Conservation (phyloP, 371 early-diverging fungal genomes). For the Synchytrium microbalum region DNA sequence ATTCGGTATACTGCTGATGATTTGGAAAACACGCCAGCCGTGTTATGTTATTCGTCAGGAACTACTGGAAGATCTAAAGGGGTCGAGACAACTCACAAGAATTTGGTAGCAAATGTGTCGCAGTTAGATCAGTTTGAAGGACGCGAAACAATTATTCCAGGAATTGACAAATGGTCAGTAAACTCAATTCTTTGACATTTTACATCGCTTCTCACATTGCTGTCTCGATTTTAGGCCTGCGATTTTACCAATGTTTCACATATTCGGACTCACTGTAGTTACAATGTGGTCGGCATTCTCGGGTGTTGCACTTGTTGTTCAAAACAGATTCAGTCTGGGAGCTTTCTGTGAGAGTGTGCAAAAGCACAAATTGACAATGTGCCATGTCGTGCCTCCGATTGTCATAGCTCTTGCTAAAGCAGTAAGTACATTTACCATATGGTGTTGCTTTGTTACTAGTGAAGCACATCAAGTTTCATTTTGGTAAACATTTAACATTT, state of each 20-base stretch:
- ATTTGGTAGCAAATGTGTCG: conserved; percentile 61
- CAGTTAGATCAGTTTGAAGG: conserved; percentile 37
- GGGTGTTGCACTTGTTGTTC: neutral
- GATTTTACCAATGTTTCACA: too few relatives aligned
- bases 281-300: conserved; percentile 9
- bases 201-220: too few relatives aligned
- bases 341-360: conserved; percentile 51
- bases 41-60: conserved; percentile 81
- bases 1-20: conserved; percentile 27
- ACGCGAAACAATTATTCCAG: conserved; percentile 25
- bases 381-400: conserved; percentile 74
- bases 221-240: too few relatives aligned
- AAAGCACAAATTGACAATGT: conserved; percentile 56
- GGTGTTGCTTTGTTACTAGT: neutral
- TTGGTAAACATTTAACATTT: conserved; percentile 40
- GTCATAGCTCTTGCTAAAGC: conserved; percentile 41
- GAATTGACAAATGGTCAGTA: conserved; percentile 33
- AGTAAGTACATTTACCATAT: neutral
- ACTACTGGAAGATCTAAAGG: conserved; percentile 76
- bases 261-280: neutral
- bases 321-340: conserved; percentile 10
- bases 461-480: neutral
- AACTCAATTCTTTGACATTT: too few relatives aligned
- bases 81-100: conserved; percentile 72
- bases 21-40: conserved; percentile 50